Evolutionary conservation across 2,329 filamentous ascomycete genomes (phyloP), one percentile per base, ranked within the genome.

Genomic region (Colletotrichum simmondsii): DNA sequence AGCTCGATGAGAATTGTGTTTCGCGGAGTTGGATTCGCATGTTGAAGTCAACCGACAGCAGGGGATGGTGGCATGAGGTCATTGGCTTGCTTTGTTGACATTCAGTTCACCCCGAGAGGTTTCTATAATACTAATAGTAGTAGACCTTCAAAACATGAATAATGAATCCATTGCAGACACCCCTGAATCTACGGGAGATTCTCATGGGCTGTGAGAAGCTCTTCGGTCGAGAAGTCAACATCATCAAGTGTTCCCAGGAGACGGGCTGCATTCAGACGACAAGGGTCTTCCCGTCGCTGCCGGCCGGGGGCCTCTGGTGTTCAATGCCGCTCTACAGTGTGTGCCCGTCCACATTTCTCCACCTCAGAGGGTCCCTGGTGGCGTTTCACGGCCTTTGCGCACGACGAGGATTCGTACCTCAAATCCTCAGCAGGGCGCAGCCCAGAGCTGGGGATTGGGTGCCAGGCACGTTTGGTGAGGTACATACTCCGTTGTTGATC

Each of bases 301-400:
- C 59, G 59, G 53, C 65, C 59, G 59, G 65, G 53, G 42, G 52
- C 56, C 28, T 22, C 30, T 12, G 28, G 49, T 22, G 35, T 58
- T 61, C 30, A 68, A 68, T 58, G 53, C 65, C 65, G 30, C 53
- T 37, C 35, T 56, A n/a, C 30, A 69, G 52, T 53, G 46, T 22
- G 58, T 56, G 64, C 49, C 26, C 32, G 32, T 42, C 35, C 28
- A 56, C 46, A n/a, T 49, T 72, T 70, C 60, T 49, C 70, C 70
- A 70, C 66, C 35, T 49, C 57, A 54, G 37, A 57, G 52, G 52
- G 28, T 61, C 61, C 60, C 54, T 22, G 26, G 61, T 72, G 66
- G 67, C 71, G 71, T 73, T 73, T 73, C 71, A 73, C 46, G 54
- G 53, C 30, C 56, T 71, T 49, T 71, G 49, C 65, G 53, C 68